A percentile compares a stretch with the other conserved stretches of the same genome.
phyloP scores from a whole-genome alignment of 345 rosid species.

The Camelina laxa region DNA sequence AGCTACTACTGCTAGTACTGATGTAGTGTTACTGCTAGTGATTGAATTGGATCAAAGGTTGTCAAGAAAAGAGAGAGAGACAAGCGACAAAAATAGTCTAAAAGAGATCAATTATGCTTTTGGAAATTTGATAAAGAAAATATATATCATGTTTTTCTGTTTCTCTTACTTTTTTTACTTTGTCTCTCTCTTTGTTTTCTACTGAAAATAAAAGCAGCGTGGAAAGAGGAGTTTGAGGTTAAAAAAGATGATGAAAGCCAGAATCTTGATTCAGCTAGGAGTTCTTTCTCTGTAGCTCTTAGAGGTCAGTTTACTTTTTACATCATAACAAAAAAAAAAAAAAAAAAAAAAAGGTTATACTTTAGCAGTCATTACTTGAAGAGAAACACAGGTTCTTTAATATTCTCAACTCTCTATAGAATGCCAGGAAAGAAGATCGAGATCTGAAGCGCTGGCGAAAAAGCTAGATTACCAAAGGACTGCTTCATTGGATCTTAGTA shows the following conservation, averaged over 20 bases:
- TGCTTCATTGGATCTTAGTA: conserved; percentile 77
- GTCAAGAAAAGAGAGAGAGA: conserved; percentile 28
- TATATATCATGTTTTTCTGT: conserved; percentile 8
- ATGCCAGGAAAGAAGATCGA: conserved; percentile 76
- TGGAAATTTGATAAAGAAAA: background rate
- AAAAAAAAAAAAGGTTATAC: background rate
- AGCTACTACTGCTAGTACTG: background rate
- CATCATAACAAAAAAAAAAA: background rate
- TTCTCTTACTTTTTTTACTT: conserved; percentile 29
- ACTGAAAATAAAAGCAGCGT: conserved; percentile 48
- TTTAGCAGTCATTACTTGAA: background rate
- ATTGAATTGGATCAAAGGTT: background rate
- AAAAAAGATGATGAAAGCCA: conserved; percentile 54
- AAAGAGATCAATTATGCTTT: conserved; percentile 38
- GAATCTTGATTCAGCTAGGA: conserved; percentile 74
- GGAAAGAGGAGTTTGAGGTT: conserved; percentile 54
- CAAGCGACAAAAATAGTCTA: conserved; percentile 27
- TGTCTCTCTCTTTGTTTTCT: conserved; percentile 34
- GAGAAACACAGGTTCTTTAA: background rate
- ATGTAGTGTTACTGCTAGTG: conserved; percentile 25
- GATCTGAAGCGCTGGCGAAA: conserved; percentile 68
- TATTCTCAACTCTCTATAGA: conserved; percentile 49
- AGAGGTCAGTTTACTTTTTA: conserved; percentile 55
- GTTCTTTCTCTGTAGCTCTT: conserved; percentile 83
- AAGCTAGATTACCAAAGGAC: conserved; percentile 71